A percentile compares a stretch with the other conserved stretches of the same genome.
These are phyloP conservation scores for Parathielavia appendiculata DNA, from an alignment of 495 filamentous ascomycete genomes.

Conservation along the genomic window DNA sequence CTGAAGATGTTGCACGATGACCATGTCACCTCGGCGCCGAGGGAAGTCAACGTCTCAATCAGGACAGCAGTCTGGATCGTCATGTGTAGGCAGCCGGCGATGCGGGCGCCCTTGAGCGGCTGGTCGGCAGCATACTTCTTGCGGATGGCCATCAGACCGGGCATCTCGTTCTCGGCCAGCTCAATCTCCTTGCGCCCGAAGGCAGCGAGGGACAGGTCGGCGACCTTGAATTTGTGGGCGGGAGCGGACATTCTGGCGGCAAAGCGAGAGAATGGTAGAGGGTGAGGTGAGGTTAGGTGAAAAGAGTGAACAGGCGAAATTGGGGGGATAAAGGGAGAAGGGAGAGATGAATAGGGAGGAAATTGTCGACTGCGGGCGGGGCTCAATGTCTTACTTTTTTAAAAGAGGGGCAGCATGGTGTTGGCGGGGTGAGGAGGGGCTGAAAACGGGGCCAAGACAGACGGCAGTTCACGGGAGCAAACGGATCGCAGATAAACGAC, in stretches of 20 bases:
- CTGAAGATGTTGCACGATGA: conserved; percentile 98
- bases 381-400: not conserved
- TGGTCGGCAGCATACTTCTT: conserved; percentile 86
- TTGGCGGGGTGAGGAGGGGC: conserved; percentile 14
- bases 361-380: conserved; percentile 13
- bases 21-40: conserved; percentile 98
- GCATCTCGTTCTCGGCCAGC: conserved; percentile 98
- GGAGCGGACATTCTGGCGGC: conserved; percentile 59
- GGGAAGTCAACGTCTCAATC: conserved; percentile 89
- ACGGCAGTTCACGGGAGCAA: not conserved
- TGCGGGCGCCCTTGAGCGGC: conserved; percentile 80
- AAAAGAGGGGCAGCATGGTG: conserved; percentile 8
- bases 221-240: conserved; percentile 94
- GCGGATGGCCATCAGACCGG: conserved; percentile 93
- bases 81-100: conserved; percentile 99
- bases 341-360: conserved; percentile 6
- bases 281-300: not conserved
- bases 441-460: conserved; percentile 4
- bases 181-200: conserved; percentile 99
- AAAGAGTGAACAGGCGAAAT: not conserved
- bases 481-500: not conserved
- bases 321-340: not conserved
- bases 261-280: conserved; percentile 2
- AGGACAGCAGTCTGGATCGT: conserved; percentile 99
- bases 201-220: conserved; percentile 93